phyloP scores from a whole-genome alignment of 495 filamentous ascomycete genomes.

The Terfezia claveryi region DNA sequence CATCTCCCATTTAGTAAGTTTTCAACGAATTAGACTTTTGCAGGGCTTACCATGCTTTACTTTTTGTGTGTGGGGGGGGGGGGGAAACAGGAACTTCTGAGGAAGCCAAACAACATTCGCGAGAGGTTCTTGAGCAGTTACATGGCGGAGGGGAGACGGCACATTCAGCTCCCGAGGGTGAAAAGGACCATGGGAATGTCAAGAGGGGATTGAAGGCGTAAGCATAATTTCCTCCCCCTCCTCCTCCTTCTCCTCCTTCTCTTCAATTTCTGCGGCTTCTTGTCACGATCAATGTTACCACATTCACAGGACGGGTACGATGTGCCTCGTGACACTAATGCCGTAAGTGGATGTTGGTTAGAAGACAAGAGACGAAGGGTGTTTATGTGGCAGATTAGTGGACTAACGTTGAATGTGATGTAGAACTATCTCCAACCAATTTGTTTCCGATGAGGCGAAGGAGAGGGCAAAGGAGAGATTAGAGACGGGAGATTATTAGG shows the following conservation, averaged over 20 bases:
- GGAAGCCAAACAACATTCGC: constrained; percentile 25
- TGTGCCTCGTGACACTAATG: too few relatives aligned
- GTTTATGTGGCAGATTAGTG: too few relatives aligned
- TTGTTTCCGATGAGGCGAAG: constrained; percentile 29
- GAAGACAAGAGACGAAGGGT: too few relatives aligned
- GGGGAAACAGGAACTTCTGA: constrained; percentile 25
- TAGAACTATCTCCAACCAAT: constrained; percentile 25
- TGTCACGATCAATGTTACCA: too few relatives aligned
- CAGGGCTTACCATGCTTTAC: not conserved
- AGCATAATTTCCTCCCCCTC: not conserved
- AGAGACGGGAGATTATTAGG: constrained; percentile 3
- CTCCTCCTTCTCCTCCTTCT: not conserved
- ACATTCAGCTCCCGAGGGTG: constrained; percentile 4
- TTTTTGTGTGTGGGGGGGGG: too few relatives aligned
- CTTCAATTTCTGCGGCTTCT: not conserved
- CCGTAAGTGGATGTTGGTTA: too few relatives aligned
- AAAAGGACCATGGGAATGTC: constrained; percentile 25
- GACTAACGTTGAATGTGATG: not conserved
- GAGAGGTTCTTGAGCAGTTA: constrained; percentile 23
- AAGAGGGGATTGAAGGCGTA: constrained; percentile 26
- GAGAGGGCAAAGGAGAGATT: constrained; percentile 24
- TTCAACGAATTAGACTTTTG: too few relatives aligned
- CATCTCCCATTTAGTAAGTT: too few relatives aligned
- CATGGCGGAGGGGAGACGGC: not conserved
- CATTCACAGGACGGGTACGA: too few relatives aligned